Base-by-base conservation (phyloP, 2,329 filamentous ascomycete species). In the Sclerotinia spermophila region DNA sequence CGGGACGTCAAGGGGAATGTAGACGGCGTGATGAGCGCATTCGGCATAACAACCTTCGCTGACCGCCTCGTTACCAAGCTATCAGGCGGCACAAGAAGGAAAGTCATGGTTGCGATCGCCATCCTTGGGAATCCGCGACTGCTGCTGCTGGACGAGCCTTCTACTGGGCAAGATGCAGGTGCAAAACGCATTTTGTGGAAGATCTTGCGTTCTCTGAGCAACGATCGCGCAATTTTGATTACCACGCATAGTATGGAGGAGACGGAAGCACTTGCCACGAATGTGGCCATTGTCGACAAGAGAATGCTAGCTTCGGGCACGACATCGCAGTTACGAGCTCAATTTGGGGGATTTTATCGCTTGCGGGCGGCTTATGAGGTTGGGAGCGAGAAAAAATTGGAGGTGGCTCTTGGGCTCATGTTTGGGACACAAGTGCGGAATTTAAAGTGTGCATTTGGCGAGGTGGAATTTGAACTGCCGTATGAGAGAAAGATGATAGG, bases 121-220 rank as follows among this genome's bases (percentile, higher is more conserved):
- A 70, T 80, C 19, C 19, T n/a, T 71, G 73, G 74, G 0, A 78
- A 80, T 64, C 79, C 79, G 2, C 72, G 75, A 11, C 75, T 80
- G 1, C 69, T 80, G 7, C 70, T 80, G 19, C 75, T 80, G 13
- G 79, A 80, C 51, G 79, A 80, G 71, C 79, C 79, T 1, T 75
- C 74, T 13, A 79, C 77, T 8, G 79, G 78, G 27, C 76, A 79
- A 73, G 77, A 79, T 58, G 79, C 79, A 11, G 79, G 77, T 35
- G 77, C 78, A 0, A 81, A 81, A 69, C 76, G 79, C 3, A 76
- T 78, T 19, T 71, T 81, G 13, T 81, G 79, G 80, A 79, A 78
- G 68, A 76, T 77, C 3, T 72, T 81, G 2, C 72, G 76, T 60
- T 73, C 74, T 1, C 72, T 81, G 38, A 73, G 72, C 1, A 58